A percentile compares a stretch with the other conserved stretches of the same genome.
phyloP scores from a whole-genome alignment of 2,329 filamentous ascomycete genomes.

The Aspergillus neoniger region DNA sequence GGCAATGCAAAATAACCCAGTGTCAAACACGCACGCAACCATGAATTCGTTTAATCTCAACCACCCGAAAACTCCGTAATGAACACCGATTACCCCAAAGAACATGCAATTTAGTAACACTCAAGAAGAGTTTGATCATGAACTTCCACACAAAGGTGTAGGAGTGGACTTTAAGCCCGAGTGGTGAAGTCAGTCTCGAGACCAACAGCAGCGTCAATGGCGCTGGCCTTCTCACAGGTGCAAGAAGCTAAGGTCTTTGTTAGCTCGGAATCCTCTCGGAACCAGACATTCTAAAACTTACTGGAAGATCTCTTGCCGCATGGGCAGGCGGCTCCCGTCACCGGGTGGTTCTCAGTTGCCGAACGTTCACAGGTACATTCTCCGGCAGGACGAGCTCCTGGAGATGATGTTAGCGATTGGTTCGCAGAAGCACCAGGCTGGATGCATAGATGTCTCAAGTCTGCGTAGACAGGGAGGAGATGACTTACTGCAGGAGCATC shows the following conservation, averaged over 20 bases:
- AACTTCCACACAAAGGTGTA: not conserved
- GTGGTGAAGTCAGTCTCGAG: conserved; percentile 86
- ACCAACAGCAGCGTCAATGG: conserved; percentile 63
- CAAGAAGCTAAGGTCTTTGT: conserved; percentile 59
- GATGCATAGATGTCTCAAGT: conserved; percentile 19
- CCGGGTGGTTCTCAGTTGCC: conserved; percentile 66
- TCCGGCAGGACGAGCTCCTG: conserved; percentile 71
- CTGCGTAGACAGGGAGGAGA: not conserved
- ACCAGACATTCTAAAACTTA: conserved; percentile 45
- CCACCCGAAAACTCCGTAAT: conserved; percentile 1
- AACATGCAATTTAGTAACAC: not conserved
- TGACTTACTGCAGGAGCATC: conserved; percentile 76
- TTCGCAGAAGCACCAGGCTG: not conserved
- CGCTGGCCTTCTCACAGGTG: conserved; percentile 76
- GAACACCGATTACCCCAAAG: conserved; percentile 4
- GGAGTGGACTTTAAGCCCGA: conserved; percentile 39
- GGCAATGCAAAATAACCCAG: not conserved
- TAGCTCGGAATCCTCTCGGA: conserved; percentile 11
- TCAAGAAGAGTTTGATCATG: not conserved
- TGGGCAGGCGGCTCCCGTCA: conserved; percentile 65
- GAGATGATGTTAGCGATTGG: conserved; percentile 8
- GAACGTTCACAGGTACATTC: conserved; percentile 80
- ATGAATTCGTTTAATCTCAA: not conserved
- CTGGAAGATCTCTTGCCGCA: conserved; percentile 75
- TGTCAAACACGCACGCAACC: not conserved